Conservation (phyloP, 139 green algal species). For the Chlamydomonas sphaeroides region DNA sequence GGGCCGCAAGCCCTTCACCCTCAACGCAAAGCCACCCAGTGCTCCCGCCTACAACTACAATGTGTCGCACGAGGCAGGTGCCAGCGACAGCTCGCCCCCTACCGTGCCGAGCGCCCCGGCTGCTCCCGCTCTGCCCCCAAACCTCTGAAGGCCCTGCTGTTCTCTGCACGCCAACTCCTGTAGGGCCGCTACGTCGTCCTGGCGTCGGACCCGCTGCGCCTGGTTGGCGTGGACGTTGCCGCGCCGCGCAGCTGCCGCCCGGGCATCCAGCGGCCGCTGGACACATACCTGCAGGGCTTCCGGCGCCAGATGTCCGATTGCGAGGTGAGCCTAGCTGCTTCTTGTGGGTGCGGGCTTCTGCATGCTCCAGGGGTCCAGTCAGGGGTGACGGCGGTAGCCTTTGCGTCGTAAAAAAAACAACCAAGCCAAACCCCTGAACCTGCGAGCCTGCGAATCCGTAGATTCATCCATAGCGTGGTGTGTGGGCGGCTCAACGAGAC, state of each 20-base stretch:
- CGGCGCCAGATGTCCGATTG: background rate
- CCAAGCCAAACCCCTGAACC: too few species aligned
- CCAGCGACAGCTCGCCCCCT: background rate
- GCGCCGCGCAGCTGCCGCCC: background rate
- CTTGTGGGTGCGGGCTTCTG: too few species aligned
- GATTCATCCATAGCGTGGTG: too few species aligned
- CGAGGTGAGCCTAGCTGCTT: background rate
- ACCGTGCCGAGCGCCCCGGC: too few species aligned
- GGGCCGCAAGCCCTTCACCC: slow-evolving; percentile 40
- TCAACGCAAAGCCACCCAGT: slow-evolving; percentile 7
- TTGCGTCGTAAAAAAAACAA: too few species aligned
- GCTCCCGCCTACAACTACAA: slow-evolving; percentile 51
- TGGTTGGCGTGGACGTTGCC: slow-evolving; percentile 38
- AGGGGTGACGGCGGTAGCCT: too few species aligned
- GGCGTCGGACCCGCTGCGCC: slow-evolving; percentile 22
- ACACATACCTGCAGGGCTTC: slow-evolving; percentile 1
- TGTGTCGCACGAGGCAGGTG: slow-evolving; percentile 52
- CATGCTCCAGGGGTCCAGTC: too few species aligned
- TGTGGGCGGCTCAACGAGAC: too few species aligned
- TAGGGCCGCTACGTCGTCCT: slow-evolving; percentile 50
- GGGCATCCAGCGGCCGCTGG: background rate
- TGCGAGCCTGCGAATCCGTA: too few species aligned
- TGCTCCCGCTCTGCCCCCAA: too few species aligned
- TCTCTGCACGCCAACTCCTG: too few species aligned
- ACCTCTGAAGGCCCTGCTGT: too few species aligned